Percentiles rank a stretch among this genome's conserved stretches.
Evolutionary conservation across 2,329 filamentous ascomycete genomes (phyloP).

Genomic region (Cylindrodendrum hubeiense): DNA sequence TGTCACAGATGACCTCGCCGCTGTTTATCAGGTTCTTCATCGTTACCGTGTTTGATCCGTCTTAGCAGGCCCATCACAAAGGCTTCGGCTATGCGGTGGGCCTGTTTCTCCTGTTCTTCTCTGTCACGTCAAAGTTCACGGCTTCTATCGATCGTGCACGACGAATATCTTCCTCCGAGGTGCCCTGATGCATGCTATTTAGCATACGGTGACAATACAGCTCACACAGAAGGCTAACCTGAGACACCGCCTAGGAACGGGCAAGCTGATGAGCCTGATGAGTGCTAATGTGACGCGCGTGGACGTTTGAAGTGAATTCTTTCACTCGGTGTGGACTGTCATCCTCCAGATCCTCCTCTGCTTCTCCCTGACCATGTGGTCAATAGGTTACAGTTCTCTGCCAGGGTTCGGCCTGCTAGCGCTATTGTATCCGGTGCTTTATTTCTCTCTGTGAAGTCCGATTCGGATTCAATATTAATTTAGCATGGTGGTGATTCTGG

Average conservation of each 20-base stretch:
- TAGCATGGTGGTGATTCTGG: background rate
- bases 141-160: slow-evolving; percentile 40
- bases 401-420: slow-evolving; percentile 43
- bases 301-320: slow-evolving; percentile 49
- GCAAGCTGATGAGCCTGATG: slow-evolving; percentile 49
- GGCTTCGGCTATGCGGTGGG: slow-evolving; percentile 43
- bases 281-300: slow-evolving; percentile 49
- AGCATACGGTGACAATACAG: slow-evolving; percentile 38
- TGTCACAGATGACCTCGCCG: slow-evolving; percentile 33
- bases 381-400: slow-evolving; percentile 42
- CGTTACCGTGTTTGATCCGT: slow-evolving; percentile 35
- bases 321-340: slow-evolving; percentile 48
- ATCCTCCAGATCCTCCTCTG: slow-evolving; percentile 47
- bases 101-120: slow-evolving; percentile 41
- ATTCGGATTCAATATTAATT: background rate
- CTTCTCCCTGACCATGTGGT: slow-evolving; percentile 33
- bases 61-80: slow-evolving; percentile 4
- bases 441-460: too few species aligned
- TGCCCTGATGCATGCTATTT: slow-evolving; percentile 37
- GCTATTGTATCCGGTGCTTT: slow-evolving; percentile 41
- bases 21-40: slow-evolving; percentile 43
- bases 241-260: slow-evolving; percentile 36
- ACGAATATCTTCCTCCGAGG: slow-evolving; percentile 37
- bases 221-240: slow-evolving; percentile 31
- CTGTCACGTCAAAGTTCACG: slow-evolving; percentile 43